Evolutionary conservation across 2,329 filamentous ascomycete genomes (phyloP).

Genomic region (Sarocladiaceae sp.): DNA sequence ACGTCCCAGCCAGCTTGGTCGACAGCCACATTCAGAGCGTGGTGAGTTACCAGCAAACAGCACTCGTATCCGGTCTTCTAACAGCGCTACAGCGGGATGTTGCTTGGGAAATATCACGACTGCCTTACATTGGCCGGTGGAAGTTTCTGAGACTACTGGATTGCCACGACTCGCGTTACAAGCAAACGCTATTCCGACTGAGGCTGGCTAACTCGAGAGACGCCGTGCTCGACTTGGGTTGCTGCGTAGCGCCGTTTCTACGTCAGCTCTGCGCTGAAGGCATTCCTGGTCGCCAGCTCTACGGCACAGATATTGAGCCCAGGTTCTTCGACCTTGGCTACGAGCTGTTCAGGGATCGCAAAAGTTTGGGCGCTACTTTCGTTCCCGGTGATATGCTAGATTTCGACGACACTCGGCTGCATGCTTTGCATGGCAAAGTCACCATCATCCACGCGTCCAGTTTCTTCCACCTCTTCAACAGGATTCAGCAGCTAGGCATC

Average conservation of each 20-base stretch:
- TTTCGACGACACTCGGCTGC: conserved; percentile 28
- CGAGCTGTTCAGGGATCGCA: conserved; percentile 56
- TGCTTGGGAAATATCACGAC: conserved; percentile 37
- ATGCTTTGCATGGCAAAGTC: conserved; percentile 30
- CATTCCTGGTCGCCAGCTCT: conserved; percentile 39
- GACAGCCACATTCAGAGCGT: conserved; percentile 29
- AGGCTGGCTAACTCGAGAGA: conserved; percentile 30
- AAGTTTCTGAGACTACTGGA: conserved; percentile 40
- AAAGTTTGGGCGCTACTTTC: conserved; percentile 39
- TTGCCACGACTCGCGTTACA: conserved; percentile 34
- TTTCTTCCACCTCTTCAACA: conserved; percentile 45
- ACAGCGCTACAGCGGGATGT: conserved; percentile 32
- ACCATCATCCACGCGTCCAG: conserved; percentile 43
- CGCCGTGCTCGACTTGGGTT: conserved; percentile 42
- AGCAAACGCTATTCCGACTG: conserved; percentile 34
- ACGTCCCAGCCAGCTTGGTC: conserved; percentile 27
- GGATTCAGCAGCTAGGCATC: conserved; percentile 39
- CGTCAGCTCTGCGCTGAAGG: conserved; percentile 45
- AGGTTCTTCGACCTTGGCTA: conserved; percentile 53
- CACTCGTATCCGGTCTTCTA: neutral
- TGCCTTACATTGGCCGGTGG: conserved; percentile 43
- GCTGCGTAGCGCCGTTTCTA: conserved; percentile 43
- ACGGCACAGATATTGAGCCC: conserved; percentile 41
- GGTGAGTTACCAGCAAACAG: conserved; percentile 20
- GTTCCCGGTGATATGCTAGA: conserved; percentile 45